Conservation (phyloP, 345 rosid genomes). For the Toxicodendron radicans region DNA sequence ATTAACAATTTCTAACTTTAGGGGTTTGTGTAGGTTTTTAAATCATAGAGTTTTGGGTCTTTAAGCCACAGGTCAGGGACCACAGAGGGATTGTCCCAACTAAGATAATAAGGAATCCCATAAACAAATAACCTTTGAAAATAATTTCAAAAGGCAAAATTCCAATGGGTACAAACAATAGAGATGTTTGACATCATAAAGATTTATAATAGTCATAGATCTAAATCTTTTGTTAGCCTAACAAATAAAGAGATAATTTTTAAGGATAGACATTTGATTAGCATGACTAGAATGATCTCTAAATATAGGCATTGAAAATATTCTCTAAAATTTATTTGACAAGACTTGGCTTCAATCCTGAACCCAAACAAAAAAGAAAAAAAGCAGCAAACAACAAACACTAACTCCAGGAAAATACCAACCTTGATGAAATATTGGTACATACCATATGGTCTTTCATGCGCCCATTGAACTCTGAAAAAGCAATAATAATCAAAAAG, state of each 20-base stretch:
- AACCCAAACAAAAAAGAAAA: conserved; percentile 8
- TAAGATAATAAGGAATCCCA: no score
- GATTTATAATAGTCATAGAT: not conserved
- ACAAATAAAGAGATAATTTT: not conserved
- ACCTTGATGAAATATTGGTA: conserved; percentile 82
- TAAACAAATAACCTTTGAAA: no score
- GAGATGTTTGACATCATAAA: not conserved
- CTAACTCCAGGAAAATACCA: conserved; percentile 5
- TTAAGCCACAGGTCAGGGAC: no score
- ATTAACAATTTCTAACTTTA: no score
- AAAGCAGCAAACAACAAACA: not conserved
- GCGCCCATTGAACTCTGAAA: conserved; percentile 65
- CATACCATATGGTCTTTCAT: conserved; percentile 51
- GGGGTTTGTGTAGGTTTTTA: no score
- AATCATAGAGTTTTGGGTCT: no score
- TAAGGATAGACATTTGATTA: not conserved
- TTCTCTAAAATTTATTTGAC: not conserved
- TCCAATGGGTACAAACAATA: not conserved
- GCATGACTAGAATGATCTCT: not conserved
- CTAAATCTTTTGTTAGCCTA: not conserved
- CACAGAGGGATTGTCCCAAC: no score
- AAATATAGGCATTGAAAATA: not conserved
- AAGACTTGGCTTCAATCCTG: not conserved
- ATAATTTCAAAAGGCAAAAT: not conserved
- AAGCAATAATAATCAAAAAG: conserved; percentile 19